Evolutionary conservation across 192 early-diverging fungal species (phyloP), one percentile per base, ranked within the genome.

Genomic region (Coemansia furcata): DNA sequence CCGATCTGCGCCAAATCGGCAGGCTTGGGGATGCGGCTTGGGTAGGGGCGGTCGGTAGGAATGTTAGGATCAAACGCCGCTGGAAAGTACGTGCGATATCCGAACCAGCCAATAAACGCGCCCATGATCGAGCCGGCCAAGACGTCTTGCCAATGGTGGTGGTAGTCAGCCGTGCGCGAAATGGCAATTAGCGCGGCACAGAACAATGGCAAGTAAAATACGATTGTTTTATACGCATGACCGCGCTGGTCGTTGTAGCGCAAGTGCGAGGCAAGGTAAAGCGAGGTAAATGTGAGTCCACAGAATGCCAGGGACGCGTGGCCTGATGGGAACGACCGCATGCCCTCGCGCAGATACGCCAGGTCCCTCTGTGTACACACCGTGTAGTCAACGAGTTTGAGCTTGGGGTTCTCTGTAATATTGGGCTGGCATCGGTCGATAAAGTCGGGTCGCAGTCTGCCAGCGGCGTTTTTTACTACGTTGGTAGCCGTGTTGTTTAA

Each of bases 321-420:
- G 11, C 95, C 95, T 8, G 89, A 91, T 1, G 90, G 90, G 62
- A 95, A 98, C 50, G 86, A 88, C 72, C 89, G 90, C 69, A 93
- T 90, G 4, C 92, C 94, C 47, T 95, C 92, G 52, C 49, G 74
- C 47, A 96, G 70, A 1, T 86, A 46, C 17, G 69, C 65, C 19
- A 80, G 59, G 17, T 85, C 76, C 10, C 82, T 76, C 60, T 82
- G 82, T 15, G 85, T 87, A 60, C 91, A 92, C 49, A 91, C 86
- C 7, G 71, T 73, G 29, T 76, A 85, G 66, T 85, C 86, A 8
- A 86, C 86, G 37, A 92, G 71, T 49, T 84, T 83, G 30, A 85
- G 74, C 36, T 68, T 59, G 15, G 88, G 88, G 63, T 89, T 83
- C 36, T 76, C 58, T 11, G 66, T 63, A 4, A 69, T 44, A 15